These are phyloP conservation scores for Amauroascus niger DNA, from an alignment of 2,329 filamentous ascomycete genomes.

Conservation along the genomic window DNA sequence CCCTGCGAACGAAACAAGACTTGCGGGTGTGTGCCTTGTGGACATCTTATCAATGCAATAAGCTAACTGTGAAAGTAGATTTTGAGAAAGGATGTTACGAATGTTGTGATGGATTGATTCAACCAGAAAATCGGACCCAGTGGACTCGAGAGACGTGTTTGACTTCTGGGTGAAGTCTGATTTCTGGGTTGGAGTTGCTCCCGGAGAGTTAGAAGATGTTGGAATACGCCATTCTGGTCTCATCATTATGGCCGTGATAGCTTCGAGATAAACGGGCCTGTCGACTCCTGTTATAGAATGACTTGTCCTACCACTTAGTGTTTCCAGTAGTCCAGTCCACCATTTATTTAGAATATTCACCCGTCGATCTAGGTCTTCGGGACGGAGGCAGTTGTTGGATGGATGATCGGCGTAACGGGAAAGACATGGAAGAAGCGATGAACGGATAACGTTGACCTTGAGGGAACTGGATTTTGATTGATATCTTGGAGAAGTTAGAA, in stretches of 20 bases:
- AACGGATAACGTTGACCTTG: constrained; percentile 66
- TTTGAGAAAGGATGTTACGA: constrained; percentile 73
- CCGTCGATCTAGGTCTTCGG: constrained; percentile 74
- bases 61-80: constrained; percentile 70
- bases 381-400: constrained; percentile 54
- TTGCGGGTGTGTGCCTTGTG: constrained; percentile 59
- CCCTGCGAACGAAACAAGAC: constrained; percentile 73
- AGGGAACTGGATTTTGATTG: constrained; percentile 61
- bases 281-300: constrained; percentile 78
- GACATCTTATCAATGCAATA: constrained; percentile 88
- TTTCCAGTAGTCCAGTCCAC: constrained; percentile 75
- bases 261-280: constrained; percentile 68
- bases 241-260: constrained; percentile 71
- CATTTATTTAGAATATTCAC: constrained; percentile 76
- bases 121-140: constrained; percentile 57
- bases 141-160: constrained; percentile 51
- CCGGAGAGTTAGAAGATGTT: constrained; percentile 43
- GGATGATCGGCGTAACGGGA: constrained; percentile 58
- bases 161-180: constrained; percentile 37
- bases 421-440: constrained; percentile 65
- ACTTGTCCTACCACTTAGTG: constrained; percentile 65
- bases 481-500: constrained; percentile 43
- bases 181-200: constrained; percentile 42
- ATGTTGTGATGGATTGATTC: constrained; percentile 80
- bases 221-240: constrained; percentile 75